These are phyloP conservation scores for Globisporangium recalcitrans DNA, from an alignment of 352 stramenopile species.

Conservation along the genomic window DNA sequence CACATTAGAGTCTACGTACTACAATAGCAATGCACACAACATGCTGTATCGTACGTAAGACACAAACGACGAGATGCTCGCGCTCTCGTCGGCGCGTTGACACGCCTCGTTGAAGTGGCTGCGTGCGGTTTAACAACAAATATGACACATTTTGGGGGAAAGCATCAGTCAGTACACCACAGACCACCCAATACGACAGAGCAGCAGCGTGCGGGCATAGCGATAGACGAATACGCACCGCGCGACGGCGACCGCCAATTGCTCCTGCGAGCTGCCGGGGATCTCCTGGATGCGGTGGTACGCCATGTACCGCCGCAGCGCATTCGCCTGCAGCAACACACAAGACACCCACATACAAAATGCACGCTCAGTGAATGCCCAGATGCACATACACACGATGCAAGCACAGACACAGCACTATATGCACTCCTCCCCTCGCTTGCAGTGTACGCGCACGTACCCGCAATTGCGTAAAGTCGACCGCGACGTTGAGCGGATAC, in stretches of 20 bases:
- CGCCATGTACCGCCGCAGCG: constrained; percentile 63
- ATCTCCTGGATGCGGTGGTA: constrained; percentile 50
- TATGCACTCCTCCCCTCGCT: not conserved
- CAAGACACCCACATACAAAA: not conserved
- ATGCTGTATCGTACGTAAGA: constrained; percentile 40
- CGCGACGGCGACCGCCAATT: constrained; percentile 60
- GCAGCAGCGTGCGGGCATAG: not conserved
- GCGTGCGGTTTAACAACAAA: constrained; percentile 7
- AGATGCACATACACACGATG: not conserved
- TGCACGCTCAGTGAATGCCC: not conserved
- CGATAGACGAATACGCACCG: constrained; percentile 23
- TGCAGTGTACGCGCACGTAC: constrained; percentile 22
- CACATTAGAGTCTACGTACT: not conserved
- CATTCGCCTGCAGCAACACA: constrained; percentile 32
- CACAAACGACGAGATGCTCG: constrained; percentile 62
- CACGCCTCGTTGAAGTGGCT: constrained; percentile 72
- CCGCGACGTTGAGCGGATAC: constrained; percentile 53
- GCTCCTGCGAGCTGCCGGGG: constrained; percentile 41
- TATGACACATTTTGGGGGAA: too few species aligned
- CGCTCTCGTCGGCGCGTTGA: constrained; percentile 51
- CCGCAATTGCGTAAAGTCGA: constrained; percentile 68
- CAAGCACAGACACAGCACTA: not conserved
- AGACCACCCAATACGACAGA: not conserved
- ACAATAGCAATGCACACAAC: not conserved
- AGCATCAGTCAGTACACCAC: too few species aligned